phyloP scores from a whole-genome alignment of 2,329 filamentous ascomycete genomes.

The Fusarium citri region DNA sequence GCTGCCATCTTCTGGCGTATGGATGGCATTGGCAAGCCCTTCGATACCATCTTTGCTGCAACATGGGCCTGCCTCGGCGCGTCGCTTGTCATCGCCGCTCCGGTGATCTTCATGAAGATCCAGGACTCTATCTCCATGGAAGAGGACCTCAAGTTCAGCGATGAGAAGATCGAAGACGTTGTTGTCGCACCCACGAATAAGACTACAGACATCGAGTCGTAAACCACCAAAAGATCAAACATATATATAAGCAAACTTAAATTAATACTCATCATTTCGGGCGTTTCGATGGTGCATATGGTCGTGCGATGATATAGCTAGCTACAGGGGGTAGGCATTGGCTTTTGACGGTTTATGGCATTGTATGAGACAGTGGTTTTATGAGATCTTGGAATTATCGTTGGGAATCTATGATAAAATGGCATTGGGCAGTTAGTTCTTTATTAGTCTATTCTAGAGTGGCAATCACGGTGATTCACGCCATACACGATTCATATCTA shows the following conservation, averaged over 20 bases:
- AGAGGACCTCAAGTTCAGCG: conserved; percentile 86
- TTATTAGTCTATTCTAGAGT: background rate
- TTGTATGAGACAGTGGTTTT: background rate
- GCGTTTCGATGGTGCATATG: conserved; percentile 6
- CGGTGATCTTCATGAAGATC: conserved; percentile 81
- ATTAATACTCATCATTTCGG: conserved; percentile 17
- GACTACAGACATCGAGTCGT: conserved; percentile 33
- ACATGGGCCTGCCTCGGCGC: conserved; percentile 80
- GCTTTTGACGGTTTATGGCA: conserved; percentile 2
- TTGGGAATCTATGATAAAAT: background rate
- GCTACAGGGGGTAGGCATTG: background rate
- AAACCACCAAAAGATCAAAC: background rate
- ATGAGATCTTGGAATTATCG: background rate
- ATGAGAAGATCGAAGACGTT: conserved; percentile 84
- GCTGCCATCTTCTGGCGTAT: conserved; percentile 48
- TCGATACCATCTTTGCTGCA: conserved; percentile 75
- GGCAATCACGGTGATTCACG: background rate
- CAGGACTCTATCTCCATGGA: conserved; percentile 80
- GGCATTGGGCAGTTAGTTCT: background rate
- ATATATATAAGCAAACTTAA: conserved; percentile 6
- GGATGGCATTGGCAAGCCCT: conserved; percentile 57
- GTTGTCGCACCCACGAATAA: conserved; percentile 25
- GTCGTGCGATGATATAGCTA: conserved; percentile 6
- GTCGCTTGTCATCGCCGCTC: conserved; percentile 78
- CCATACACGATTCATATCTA: background rate